Conservation (phyloP, 306 rosid species). For the Calophaca sinica region DNA sequence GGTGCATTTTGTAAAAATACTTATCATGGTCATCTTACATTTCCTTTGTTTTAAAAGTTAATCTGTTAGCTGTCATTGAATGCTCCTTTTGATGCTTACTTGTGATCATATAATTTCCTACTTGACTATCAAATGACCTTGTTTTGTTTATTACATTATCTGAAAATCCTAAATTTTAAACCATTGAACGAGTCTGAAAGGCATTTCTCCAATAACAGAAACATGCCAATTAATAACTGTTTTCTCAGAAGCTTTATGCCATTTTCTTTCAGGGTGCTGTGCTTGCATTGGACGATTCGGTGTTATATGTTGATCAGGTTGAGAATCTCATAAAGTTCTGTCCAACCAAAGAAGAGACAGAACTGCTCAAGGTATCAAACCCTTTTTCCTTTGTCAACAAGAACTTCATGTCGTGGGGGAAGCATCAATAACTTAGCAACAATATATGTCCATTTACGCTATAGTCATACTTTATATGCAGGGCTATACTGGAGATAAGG, state of each 20-base stretch:
- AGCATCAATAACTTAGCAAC: constrained; percentile 30
- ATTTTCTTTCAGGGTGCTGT: constrained; percentile 66
- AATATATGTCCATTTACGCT: constrained; percentile 45
- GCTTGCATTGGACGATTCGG: constrained; percentile 86
- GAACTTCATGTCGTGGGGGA: constrained; percentile 28
- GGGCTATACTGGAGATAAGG: constrained; percentile 81
- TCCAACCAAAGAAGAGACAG: constrained; percentile 98
- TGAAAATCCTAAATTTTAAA: constrained; percentile 7
- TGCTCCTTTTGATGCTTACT: constrained; percentile 20
- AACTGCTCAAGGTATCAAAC: constrained; percentile 72
- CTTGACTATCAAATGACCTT: constrained; percentile 27
- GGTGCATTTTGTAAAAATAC: too few relatives aligned
- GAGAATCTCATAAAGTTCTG: constrained; percentile 97
- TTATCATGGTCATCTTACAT: too few relatives aligned
- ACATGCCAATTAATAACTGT: constrained; percentile 5
- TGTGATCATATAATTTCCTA: constrained; percentile 16
- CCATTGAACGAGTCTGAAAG: constrained; percentile 18
- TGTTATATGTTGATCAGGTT: constrained; percentile 81
- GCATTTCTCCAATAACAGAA: constrained; percentile 33
- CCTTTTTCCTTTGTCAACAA: constrained; percentile 21
- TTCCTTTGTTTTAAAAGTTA: neutral
- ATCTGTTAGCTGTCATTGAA: neutral
- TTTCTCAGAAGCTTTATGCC: constrained; percentile 33
- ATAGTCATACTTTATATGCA: constrained; percentile 54
- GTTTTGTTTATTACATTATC: neutral